These are phyloP conservation scores for Phyllosticta capitalensis DNA, from an alignment of 2,329 filamentous ascomycete species.

Conservation along the genomic window DNA sequence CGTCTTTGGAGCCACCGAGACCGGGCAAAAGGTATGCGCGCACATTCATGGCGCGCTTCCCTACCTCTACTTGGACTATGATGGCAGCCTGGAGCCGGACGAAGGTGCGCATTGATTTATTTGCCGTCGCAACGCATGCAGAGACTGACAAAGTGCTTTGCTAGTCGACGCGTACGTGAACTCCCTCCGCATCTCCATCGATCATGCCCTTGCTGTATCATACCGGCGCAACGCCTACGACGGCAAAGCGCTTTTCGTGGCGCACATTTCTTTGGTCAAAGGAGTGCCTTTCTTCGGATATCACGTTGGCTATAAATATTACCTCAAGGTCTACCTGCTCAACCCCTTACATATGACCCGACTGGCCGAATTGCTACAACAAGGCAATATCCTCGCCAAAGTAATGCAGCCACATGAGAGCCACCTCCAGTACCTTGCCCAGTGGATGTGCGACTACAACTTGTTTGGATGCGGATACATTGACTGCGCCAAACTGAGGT, in stretches of 20 bases:
- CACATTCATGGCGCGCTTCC: constrained; percentile 94
- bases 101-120: constrained; percentile 46
- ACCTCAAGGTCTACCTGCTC: constrained; percentile 88
- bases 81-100: constrained; percentile 55
- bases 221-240: constrained; percentile 69
- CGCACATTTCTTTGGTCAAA: constrained; percentile 84
- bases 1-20: constrained; percentile 86
- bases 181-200: constrained; percentile 74
- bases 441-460: constrained; percentile 99
- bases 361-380: constrained; percentile 74
- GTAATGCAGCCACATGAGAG: constrained; percentile 88
- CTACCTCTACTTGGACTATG: constrained; percentile 87
- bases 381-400: constrained; percentile 77
- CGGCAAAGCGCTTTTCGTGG: constrained; percentile 65
- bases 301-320: constrained; percentile 82
- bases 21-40: constrained; percentile 89
- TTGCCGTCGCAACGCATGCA: constrained; percentile 13
- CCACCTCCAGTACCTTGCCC: constrained; percentile 81
- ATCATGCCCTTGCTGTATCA: constrained; percentile 77
- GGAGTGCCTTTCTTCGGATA: constrained; percentile 95
- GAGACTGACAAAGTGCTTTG: constrained; percentile 9
- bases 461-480: constrained; percentile 89
- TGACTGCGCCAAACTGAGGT: constrained; percentile 58
- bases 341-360: constrained; percentile 83
- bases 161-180: constrained; percentile 67